Base-by-base conservation (phyloP, 2,329 filamentous ascomycete genomes). In the Aphanocladium album region DNA sequence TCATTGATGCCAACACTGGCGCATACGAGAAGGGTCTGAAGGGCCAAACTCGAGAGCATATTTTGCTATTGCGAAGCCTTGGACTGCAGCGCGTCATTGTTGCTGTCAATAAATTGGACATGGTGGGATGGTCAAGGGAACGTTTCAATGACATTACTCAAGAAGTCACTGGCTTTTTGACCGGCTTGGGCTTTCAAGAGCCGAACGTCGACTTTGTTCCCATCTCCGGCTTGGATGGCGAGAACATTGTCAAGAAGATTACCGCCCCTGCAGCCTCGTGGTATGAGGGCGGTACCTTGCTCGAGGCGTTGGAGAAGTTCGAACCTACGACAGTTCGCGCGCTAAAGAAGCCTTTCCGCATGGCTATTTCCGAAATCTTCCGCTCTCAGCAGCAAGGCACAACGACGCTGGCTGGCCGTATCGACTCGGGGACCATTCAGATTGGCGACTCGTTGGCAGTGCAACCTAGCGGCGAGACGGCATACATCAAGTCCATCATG, bases 41-140 rank as follows among this genome's bases (percentile, higher is more conserved):
- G 70, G 95, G 95, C 0, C 95, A 99, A 72, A 99, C 95, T 0
- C 89, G 90, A 71, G 95, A 99, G 70, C 95, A 99, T 71, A 91
- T 95, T 6, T 77, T 98, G 17, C 82, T 99, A 1, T 85, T 96
- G 5, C 85, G 93, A 62, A 97, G 93, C 67, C 89, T 98, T 78
- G 95, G 95, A 0, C 89, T 99, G 2, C 89, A 93, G 63, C 84
- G 89, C 27, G 81, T 99, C 17, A 88, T 99, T 46, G 89, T 99
- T 30, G 93, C 91, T 1, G 86, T 99, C 63, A 99, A 99, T 77
- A 99, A 99, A 74, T 88, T 99, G 68, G 95, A 99, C 72, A 88
- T 87, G 17, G 87, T 93, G 7, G 78, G 80, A 6, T 99, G 96
- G 96, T 90, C 88, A 2, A 79, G 90, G 72, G 87, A 86, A 5